Conservation (phyloP, 169 alveolate species). For the Amoebophrya sp. region DNA sequence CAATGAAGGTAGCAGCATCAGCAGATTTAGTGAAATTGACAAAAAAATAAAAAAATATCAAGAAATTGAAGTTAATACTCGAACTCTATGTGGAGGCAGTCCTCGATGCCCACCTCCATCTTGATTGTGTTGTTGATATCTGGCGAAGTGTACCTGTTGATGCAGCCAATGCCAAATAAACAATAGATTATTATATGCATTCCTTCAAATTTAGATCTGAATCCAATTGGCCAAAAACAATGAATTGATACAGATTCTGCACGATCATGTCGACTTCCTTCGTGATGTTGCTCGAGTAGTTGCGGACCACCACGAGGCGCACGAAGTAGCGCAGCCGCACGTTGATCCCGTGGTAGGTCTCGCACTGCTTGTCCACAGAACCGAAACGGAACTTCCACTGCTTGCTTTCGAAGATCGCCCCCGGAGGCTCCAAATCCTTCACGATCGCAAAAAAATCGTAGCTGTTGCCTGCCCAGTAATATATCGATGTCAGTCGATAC, state of each 20-base stretch:
- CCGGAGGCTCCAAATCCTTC: slow-evolving; percentile 94
- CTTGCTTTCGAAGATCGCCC: slow-evolving; percentile 69
- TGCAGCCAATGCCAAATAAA: too few relatives aligned
- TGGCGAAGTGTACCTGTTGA: slow-evolving; percentile 46
- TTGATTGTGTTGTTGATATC: slow-evolving; percentile 74
- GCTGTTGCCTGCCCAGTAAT: slow-evolving; percentile 49
- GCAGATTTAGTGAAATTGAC: too few relatives aligned
- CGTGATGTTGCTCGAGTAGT: slow-evolving; percentile 70
- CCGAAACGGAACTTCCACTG: slow-evolving; percentile 81
- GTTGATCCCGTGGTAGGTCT: slow-evolving; percentile 91
- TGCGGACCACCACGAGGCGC: slow-evolving; percentile 74
- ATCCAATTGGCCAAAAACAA: too few relatives aligned
- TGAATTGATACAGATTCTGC: slow-evolving; percentile 68
- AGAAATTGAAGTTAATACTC: slow-evolving; percentile 58
- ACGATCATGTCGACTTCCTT: slow-evolving; percentile 90
- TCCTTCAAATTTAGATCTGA: too few relatives aligned
- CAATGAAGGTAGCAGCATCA: too few relatives aligned
- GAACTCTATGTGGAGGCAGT: slow-evolving; percentile 76
- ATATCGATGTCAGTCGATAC: too few relatives aligned
- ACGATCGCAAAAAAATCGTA: slow-evolving; percentile 87
- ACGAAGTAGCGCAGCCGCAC: slow-evolving; percentile 71
- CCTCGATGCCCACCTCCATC: slow-evolving; percentile 99
- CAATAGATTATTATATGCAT: too few relatives aligned
- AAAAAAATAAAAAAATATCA: too few relatives aligned
- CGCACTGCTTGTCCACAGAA: slow-evolving; percentile 91